Evolutionary conservation across 371 early-diverging fungal genomes (phyloP).

Genomic region (Circinella minor): DNA sequence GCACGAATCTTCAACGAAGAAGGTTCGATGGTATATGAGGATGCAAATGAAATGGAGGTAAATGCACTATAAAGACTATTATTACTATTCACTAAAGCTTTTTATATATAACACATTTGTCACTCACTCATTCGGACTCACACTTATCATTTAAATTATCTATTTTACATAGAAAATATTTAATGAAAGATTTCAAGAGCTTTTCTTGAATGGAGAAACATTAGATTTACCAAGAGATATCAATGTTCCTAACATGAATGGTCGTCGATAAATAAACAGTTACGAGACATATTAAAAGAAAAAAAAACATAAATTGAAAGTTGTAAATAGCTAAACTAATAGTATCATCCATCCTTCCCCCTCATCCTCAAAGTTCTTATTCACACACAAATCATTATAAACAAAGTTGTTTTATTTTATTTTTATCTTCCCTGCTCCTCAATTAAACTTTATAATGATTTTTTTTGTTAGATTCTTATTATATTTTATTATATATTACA

Average conservation of each 20-base stretch:
- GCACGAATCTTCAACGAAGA: constrained; percentile 81
- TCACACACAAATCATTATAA: background rate
- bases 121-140: background rate
- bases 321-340: background rate
- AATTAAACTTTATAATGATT: background rate
- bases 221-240: constrained; percentile 2
- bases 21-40: constrained; percentile 78
- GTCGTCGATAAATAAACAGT: background rate
- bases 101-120: too few species aligned
- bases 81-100: too few species aligned
- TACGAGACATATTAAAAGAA: background rate
- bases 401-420: background rate
- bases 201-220: background rate
- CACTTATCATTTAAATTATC: background rate
- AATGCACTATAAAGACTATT: background rate
- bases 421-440: background rate
- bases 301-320: background rate
- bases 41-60: constrained; percentile 66
- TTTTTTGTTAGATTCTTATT: too few species aligned
- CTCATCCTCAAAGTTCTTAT: background rate
- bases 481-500: too few species aligned
- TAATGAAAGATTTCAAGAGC: background rate
- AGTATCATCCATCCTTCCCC: background rate
- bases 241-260: background rate
- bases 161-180: background rate